Evolutionary conservation across 805 yeast species (phyloP), one percentile per base, ranked within the genome.

Genomic region (Starmera caribaea): DNA sequence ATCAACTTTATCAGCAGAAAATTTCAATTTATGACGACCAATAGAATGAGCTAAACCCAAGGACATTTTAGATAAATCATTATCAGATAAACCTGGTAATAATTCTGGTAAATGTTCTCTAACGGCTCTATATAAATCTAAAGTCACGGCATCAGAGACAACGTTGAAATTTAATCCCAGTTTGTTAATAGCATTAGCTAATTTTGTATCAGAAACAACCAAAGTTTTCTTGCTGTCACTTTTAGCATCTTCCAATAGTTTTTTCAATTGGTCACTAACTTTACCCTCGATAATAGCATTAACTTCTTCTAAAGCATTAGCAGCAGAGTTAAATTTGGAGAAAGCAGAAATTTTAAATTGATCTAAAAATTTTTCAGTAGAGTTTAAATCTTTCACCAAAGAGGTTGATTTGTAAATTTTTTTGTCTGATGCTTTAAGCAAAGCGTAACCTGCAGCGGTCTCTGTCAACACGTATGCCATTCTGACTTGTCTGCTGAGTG

Each of bases 371-470:
- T 85, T 83, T 48, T 82, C 94, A 37, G 94, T 78, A 38, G 85
- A 65, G 64, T 84, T 73, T 56, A 89, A 73, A 61, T 88, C 96
- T 47, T 80, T 74, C 49, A 84, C 65, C 51, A 89, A 68, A 43
- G 78, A 61, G 40, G 82, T 63, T 21, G 92, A 79, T 70, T 89
- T 90, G 76, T 90, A 81, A 56, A 92, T 81, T 74, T 90, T 90
- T 73, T 92, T 92, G 74, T 92, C 97, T 48, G 96, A 81, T 42
- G 97, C 96, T 71, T 92, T 92, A 62, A 92, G 77, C 60, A 92
- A 75, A 60, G 98, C 98, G 65, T 92, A 92, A 60, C 98, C 98
- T 39, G 98, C 98, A 48, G 98, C 85, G 49, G 98, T 92, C 73
- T 92, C 98, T 45, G 97, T 84, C 63, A 90, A 78, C 59, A 90